Conservation (phyloP, 2,329 filamentous ascomycete genomes). For the Didymella keratinophila region DNA sequence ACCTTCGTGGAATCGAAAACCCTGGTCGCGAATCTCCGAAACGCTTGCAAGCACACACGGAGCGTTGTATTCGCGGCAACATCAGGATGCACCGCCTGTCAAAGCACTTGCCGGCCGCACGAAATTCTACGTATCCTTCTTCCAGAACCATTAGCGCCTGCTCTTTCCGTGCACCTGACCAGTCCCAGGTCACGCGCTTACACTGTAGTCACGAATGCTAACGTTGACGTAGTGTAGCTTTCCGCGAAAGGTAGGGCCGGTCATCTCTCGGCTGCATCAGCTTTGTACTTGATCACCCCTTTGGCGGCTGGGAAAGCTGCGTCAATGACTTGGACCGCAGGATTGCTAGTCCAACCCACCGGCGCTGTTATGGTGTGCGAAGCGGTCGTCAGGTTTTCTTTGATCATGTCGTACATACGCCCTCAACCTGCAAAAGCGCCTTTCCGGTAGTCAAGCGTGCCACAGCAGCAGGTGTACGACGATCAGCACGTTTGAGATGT, state of each 20-base stretch:
- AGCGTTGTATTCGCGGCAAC: background rate
- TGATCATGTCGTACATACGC: background rate
- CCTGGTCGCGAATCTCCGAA: background rate
- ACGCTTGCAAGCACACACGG: background rate
- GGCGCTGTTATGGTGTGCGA: background rate
- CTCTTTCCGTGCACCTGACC: background rate
- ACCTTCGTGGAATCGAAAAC: background rate
- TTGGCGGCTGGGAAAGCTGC: background rate
- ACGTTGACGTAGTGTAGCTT: background rate
- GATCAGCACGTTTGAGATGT: background rate
- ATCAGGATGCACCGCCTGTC: background rate
- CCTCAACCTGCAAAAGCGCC: background rate
- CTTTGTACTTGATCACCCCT: background rate
- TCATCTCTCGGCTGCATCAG: background rate
- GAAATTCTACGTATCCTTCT: background rate
- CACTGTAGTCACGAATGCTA: background rate
- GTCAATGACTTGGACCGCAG: background rate
- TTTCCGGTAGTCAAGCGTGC: background rate
- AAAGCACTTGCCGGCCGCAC: background rate
- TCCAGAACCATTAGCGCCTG: background rate
- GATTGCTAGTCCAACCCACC: background rate
- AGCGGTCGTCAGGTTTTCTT: background rate
- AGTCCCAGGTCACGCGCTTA: constrained; percentile 1
- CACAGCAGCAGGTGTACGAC: constrained; percentile 6
- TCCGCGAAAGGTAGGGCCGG: background rate